phyloP scores from a whole-genome alignment of 139 green algal genomes.

The Mychonastes homosphaera region DNA sequence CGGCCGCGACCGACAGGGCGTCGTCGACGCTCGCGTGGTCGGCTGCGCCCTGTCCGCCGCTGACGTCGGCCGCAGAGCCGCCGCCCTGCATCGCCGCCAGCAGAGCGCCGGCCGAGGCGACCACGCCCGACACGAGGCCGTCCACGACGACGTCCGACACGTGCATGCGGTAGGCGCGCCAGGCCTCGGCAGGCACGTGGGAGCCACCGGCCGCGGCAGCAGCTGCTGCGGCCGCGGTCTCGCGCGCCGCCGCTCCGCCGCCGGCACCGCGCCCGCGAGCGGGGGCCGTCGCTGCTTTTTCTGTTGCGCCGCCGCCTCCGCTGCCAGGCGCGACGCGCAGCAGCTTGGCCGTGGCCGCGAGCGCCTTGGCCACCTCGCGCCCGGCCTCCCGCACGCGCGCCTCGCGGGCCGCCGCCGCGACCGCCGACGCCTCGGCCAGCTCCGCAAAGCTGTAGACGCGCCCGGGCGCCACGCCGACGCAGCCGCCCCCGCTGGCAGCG shows the following conservation, averaged over 20 bases:
- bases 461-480: conserved; percentile 13
- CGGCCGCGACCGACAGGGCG: no score
- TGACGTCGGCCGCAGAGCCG: conserved; percentile 9
- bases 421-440: conserved; percentile 43
- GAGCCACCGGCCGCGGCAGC: no score
- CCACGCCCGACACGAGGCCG: conserved; percentile 59
- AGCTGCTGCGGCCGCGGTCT: no score
- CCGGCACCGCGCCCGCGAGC: no score
- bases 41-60: neutral
- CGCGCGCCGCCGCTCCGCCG: no score
- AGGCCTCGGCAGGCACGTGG: no score
- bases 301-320: no score
- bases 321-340: no score
- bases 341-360: conserved; percentile 57
- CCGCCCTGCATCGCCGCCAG: conserved; percentile 53
- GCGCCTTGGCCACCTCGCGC: conserved; percentile 72
- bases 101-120: conserved; percentile 41
- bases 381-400: conserved; percentile 57
- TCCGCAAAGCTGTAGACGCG: conserved; percentile 71
- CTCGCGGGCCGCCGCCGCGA: conserved; percentile 40
- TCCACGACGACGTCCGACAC: conserved; percentile 71
- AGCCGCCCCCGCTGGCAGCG: neutral
- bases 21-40: no score
- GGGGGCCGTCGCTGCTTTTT: no score
- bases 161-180: conserved; percentile 74